Base-by-base conservation (phyloP, 805 yeast genomes). In the Isabelozyma pseudorhagii region DNA sequence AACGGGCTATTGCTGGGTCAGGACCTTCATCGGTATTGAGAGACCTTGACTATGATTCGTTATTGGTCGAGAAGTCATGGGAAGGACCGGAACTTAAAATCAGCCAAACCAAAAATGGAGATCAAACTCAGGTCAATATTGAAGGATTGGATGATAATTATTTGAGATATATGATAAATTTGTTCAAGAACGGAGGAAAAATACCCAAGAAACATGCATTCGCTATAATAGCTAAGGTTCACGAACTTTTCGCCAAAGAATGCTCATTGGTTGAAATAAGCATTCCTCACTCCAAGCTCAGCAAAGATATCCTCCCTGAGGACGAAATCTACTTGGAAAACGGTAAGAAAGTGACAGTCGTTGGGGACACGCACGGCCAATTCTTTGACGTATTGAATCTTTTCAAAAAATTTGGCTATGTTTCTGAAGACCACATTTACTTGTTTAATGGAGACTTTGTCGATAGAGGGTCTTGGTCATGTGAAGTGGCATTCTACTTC, bases 311-410 rank as follows among this genome's bases (percentile, higher is more conserved):
- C 27, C 43, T 31, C 5, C 28, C 43, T 3, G 52, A 48, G 1
- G 72, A 68, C 45, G 69, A 64, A 40, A 54, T 63, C 9, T 10
- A 64, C 9, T 57, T 67, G 40, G 49, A 53, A 5, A 50, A 50
- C 13, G 70, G 75, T 61, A 67, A 73, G 48, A 79, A 72, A 51
- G 75, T 93, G 44, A 89, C 97, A 0, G 88, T 94, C 8, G 94
- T 96, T 58, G 99, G 99, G 56, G 99, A 94, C 67, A 93, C 97
- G 0, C 99, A 94, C 66, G 99, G 99, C 40, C 99, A 94, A 69
- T 91, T 87, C 64, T 93, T 81, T 61, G 99, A 94, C 64, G 84
- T 94, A 46, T 69, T 93, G 60, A 86, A 91, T 63, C 77, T 94
- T 47, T 93, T 94, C 67, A 67, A 78, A 34, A 76, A 64, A 42